Evolutionary conservation across 257 asterid species (phyloP), one percentile per base, ranked within the genome.

Genomic region (Thymus quinquecostatus): DNA sequence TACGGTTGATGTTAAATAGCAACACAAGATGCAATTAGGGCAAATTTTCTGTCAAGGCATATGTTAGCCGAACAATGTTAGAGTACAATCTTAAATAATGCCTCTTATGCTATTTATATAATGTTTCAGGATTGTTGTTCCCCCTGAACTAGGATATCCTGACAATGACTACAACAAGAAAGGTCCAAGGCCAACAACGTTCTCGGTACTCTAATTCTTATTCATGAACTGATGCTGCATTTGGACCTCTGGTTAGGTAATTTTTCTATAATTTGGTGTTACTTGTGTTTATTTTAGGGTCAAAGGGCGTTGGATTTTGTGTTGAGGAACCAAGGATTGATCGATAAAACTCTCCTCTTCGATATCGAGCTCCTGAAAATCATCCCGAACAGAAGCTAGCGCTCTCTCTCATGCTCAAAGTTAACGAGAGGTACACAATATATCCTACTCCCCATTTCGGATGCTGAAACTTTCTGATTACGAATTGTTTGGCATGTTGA

Each of bases 291-390:
- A 8, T 82, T 12, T 38, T 86, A 94, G 99, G 99, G 99, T 29
- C 99, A 94, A 79, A 85, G 99, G 83, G 98, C 99, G 27, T 69
- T 94, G 86, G 95, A 85, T 77, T 94, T 94, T 85, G 99, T 94
- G 69, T 69, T 91, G 82, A 79, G 89, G 84, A 94, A 94, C 83
- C 97, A 91, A 81, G 99, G 99, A 64, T 79, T 94, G 82, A 94
- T 94, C 58, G 98, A 94, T 72, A 94, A 94, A 71, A 89, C 99
- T 41, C 98, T 94, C 75, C 86, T 94, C 77, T 94, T 94, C 49
- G 99, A 94, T 68, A 91, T 94, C 58, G 98, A 94, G 83, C 97
- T 94, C 68, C 74, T 94, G 4, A 94, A 89, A 75, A 91, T 94
- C 45, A 66, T 89, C 36, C 87, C 98, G 1, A 88, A 62, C n/a